Evolutionary conservation across 129 eudicot genomes (phyloP).

Genomic region (carrot (Daucus carota)): DNA sequence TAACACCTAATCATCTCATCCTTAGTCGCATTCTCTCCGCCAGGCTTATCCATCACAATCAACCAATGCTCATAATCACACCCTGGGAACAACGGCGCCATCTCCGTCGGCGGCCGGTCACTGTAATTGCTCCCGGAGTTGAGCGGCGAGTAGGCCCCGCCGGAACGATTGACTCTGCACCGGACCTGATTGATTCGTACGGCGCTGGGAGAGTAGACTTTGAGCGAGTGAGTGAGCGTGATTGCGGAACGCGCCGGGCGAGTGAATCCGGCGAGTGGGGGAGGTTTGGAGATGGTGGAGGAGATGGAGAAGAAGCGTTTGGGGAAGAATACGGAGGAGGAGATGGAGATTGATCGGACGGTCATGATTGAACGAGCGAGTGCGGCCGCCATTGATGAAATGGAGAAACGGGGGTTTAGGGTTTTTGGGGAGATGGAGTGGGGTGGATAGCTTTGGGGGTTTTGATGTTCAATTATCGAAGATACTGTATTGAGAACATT

Average conservation of each 20-base stretch:
- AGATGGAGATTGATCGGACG: conserved; percentile 27
- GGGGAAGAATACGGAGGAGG: conserved; percentile 18
- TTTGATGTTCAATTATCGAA: no score
- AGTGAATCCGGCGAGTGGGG: conserved; percentile 42
- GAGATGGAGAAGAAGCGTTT: conserved; percentile 44
- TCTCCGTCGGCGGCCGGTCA: conserved; percentile 96
- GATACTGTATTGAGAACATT: no score
- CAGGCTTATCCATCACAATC: conserved; percentile 96
- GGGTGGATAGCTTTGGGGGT: background rate
- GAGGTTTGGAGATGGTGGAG: conserved; percentile 29
- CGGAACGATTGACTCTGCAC: conserved; percentile 69
- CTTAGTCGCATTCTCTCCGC: conserved; percentile 82
- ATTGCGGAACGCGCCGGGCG: conserved; percentile 32
- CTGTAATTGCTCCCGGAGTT: conserved; percentile 68
- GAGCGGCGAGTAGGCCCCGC: conserved; percentile 83
- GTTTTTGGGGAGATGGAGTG: background rate
- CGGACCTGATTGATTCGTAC: conserved; percentile 43
- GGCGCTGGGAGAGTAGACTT: conserved; percentile 18
- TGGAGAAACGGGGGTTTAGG: background rate
- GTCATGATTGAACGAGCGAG: conserved; percentile 30
- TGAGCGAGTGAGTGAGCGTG: conserved; percentile 43
- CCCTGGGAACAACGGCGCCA: conserved; percentile 97
- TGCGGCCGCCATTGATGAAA: conserved; percentile 31
- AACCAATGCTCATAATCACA: conserved; percentile 98
- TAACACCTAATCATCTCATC: conserved; percentile 91